phyloP scores from a whole-genome alignment of 179 eudicot species.

The Silene coronaria region DNA sequence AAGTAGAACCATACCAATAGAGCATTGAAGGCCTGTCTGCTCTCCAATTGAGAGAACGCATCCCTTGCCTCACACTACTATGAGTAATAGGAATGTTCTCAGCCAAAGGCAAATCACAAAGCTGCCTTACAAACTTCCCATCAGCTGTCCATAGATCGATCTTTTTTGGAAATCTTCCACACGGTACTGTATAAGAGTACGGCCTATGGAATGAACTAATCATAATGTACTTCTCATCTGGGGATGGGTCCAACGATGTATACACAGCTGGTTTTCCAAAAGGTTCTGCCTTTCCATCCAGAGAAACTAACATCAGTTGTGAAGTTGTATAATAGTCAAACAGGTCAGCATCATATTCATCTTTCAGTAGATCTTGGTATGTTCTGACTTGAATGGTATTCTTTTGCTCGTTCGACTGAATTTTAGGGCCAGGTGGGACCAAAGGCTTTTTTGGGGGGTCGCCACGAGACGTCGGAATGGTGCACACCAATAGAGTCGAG shows the following conservation, averaged over 20 bases:
- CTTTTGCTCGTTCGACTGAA: slow-evolving; percentile 87
- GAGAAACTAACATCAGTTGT: slow-evolving; percentile 72
- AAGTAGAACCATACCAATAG: slow-evolving; percentile 56
- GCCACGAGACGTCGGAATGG: slow-evolving; percentile 82
- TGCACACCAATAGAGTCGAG: slow-evolving; percentile 76
- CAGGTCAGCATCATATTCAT: slow-evolving; percentile 81
- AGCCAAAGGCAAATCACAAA: slow-evolving; percentile 91
- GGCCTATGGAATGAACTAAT: slow-evolving; percentile 75
- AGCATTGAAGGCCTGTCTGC: slow-evolving; percentile 83
- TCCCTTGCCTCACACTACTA: slow-evolving; percentile 87
- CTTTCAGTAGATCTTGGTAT: slow-evolving; percentile 83
- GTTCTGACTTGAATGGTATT: slow-evolving; percentile 76
- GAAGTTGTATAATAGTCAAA: slow-evolving; percentile 90
- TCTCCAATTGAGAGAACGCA: slow-evolving; percentile 95
- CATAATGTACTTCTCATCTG: slow-evolving; percentile 71
- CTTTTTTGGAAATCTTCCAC: slow-evolving; percentile 90
- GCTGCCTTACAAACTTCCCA: slow-evolving; percentile 73
- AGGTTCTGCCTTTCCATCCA: slow-evolving; percentile 63
- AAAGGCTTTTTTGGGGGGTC: slow-evolving; percentile 81
- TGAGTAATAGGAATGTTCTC: slow-evolving; percentile 85
- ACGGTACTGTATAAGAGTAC: slow-evolving; percentile 79
- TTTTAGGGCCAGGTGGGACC: slow-evolving; percentile 88
- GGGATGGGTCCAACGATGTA: slow-evolving; percentile 84
- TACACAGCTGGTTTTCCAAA: slow-evolving; percentile 76
- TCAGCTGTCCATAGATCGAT: slow-evolving; percentile 84